Conservation (phyloP, 768 basidiomycete genomes). For the Multifurca ochricompacta region DNA sequence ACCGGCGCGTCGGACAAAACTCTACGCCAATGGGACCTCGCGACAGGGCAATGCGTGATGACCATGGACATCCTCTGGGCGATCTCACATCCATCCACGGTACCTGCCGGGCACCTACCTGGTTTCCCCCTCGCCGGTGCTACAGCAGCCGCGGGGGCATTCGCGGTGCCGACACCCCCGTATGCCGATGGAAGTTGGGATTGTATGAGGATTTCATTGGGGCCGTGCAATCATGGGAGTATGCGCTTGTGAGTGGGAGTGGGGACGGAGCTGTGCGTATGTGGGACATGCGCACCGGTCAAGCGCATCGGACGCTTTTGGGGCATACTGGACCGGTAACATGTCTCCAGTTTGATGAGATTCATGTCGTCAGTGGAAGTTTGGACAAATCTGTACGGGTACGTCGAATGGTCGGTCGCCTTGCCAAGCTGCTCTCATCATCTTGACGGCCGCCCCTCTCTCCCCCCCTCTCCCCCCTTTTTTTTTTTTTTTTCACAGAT, state of each 20-base stretch:
- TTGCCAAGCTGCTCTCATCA: background rate
- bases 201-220: slow-evolving; percentile 98
- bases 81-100: slow-evolving; percentile 76
- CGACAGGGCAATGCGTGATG: slow-evolving; percentile 95
- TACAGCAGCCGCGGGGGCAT: slow-evolving; percentile 50
- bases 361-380: slow-evolving; percentile 87
- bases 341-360: slow-evolving; percentile 93
- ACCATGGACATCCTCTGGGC: slow-evolving; percentile 99
- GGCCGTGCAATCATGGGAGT: slow-evolving; percentile 97
- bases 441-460: background rate
- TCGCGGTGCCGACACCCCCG: slow-evolving; percentile 79
- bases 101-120: slow-evolving; percentile 34
- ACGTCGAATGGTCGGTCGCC: slow-evolving; percentile 22
- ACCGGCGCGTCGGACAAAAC: slow-evolving; percentile 99
- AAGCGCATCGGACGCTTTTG: slow-evolving; percentile 85
- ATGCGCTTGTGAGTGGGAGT: slow-evolving; percentile 93
- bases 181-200: slow-evolving; percentile 89
- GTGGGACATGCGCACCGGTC: slow-evolving; percentile 99
- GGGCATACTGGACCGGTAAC: slow-evolving; percentile 94
- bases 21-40: slow-evolving; percentile 95
- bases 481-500: slow-evolving; percentile 43
- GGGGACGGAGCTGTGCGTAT: slow-evolving; percentile 96
- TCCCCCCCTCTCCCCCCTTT: background rate
- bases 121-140: slow-evolving; percentile 45
- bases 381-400: slow-evolving; percentile 90